These are phyloP conservation scores for Nemania diffusa DNA, from an alignment of 2,329 filamentous ascomycete genomes.

Conservation along the genomic window DNA sequence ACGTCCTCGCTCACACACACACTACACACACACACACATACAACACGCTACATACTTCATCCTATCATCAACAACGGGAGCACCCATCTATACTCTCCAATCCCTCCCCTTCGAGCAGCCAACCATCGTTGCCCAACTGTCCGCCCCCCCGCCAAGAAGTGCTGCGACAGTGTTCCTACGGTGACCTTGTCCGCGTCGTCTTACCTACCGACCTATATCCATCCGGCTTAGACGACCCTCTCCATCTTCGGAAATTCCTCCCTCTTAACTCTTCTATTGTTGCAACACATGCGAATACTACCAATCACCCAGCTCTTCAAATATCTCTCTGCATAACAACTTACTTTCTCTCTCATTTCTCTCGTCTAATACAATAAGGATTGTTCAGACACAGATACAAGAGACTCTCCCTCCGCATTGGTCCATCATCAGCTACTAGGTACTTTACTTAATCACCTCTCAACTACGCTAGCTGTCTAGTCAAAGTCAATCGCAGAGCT, in stretches of 20 bases:
- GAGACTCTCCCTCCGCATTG: neutral
- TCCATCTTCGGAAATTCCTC: constrained; percentile 22
- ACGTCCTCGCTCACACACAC: neutral
- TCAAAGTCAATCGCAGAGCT: constrained; percentile 25
- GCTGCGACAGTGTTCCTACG: constrained; percentile 38
- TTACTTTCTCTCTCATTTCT: constrained; percentile 1
- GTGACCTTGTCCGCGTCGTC: constrained; percentile 35
- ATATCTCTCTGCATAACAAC: constrained; percentile 15
- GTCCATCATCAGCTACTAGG: neutral
- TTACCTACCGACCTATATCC: constrained; percentile 30
- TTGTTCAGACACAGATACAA: neutral
- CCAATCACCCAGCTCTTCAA: constrained; percentile 5
- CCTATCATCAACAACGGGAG: constrained; percentile 30
- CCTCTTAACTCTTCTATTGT: constrained; percentile 25
- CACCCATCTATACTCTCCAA: constrained; percentile 10
- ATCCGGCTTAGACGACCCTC: constrained; percentile 26
- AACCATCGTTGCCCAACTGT: constrained; percentile 35
- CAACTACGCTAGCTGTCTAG: constrained; percentile 20
- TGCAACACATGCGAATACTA: constrained; percentile 23
- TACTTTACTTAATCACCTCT: constrained; percentile 1
- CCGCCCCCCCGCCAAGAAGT: constrained; percentile 30
- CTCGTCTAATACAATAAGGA: neutral
- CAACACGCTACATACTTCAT: constrained; percentile 11
- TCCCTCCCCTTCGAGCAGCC: constrained; percentile 21
- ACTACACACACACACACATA: constrained; percentile 6